Conservation (phyloP, 805 yeast genomes). For the Cyberlindnera maritima region DNA sequence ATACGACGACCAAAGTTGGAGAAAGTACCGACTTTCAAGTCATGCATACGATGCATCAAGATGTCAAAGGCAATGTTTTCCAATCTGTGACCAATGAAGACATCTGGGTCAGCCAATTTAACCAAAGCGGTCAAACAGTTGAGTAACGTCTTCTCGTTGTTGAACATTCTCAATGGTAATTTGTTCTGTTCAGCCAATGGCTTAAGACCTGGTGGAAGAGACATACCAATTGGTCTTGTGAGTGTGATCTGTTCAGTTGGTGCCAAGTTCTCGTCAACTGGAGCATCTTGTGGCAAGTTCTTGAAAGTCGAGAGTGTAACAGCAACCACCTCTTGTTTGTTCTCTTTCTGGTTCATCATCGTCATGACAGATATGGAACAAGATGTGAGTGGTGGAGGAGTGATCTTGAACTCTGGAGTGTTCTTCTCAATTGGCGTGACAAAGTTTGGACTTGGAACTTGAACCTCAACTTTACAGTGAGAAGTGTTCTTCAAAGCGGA, state of each 20-base stretch:
- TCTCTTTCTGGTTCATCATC: constrained; percentile 65
- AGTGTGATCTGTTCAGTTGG: constrained; percentile 68
- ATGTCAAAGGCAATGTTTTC: constrained; percentile 79
- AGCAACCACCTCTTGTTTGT: constrained; percentile 84
- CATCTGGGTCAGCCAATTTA: constrained; percentile 82
- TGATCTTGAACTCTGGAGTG: constrained; percentile 33
- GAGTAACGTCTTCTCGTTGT: constrained; percentile 71
- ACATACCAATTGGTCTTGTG: constrained; percentile 72
- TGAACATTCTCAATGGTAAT: constrained; percentile 54
- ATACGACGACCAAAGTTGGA: constrained; percentile 80
- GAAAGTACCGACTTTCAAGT: constrained; percentile 71
- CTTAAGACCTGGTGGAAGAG: constrained; percentile 75
- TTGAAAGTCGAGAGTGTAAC: constrained; percentile 73
- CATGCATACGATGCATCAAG: constrained; percentile 76
- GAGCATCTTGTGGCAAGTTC: constrained; percentile 70
- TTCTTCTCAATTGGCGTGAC: constrained; percentile 47
- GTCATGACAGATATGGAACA: constrained; percentile 80
- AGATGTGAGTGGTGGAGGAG: constrained; percentile 67
- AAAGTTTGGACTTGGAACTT: constrained; percentile 46
- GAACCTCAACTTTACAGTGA: constrained; percentile 77
- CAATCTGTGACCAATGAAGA: constrained; percentile 81
- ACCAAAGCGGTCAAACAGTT: constrained; percentile 71
- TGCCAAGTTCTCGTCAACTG: constrained; percentile 56
- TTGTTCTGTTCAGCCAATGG: constrained; percentile 55
- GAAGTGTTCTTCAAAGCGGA: constrained; percentile 58